Percentiles rank a stretch among this genome's conserved stretches.
phyloP scores from a whole-genome alignment of 768 basidiomycete species.

The Mycena epipterygia region DNA sequence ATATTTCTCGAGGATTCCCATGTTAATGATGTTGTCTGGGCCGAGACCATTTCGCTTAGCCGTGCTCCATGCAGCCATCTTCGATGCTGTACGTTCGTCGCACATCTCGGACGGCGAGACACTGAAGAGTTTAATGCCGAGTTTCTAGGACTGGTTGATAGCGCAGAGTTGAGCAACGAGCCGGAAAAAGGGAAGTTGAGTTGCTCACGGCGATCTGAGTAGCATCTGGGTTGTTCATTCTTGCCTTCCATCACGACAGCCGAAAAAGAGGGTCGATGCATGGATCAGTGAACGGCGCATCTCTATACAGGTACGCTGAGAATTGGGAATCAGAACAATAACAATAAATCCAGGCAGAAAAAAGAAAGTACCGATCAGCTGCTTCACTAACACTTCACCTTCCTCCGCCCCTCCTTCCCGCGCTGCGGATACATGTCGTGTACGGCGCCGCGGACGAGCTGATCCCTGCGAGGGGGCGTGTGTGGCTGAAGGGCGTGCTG shows the following conservation, averaged over 20 bases:
- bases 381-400: too few species aligned
- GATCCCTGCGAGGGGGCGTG: too few species aligned
- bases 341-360: too few species aligned
- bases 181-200: too few species aligned
- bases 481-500: too few species aligned
- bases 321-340: not conserved
- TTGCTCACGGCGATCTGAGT: not conserved
- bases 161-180: too few species aligned
- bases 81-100: not conserved
- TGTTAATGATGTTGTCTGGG: conserved; percentile 1
- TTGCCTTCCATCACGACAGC: not conserved
- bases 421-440: too few species aligned
- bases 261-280: not conserved
- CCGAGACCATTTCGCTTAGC: not conserved
- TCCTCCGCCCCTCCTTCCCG: too few species aligned
- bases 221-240: not conserved
- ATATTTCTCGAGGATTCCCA: conserved; percentile 2
- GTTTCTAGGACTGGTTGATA: not conserved
- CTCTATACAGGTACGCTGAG: conserved; percentile 5
- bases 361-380: too few species aligned
- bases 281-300: conserved; percentile 5
- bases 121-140: not conserved
- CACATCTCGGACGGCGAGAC: conserved; percentile 2
- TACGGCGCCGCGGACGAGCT: too few species aligned
- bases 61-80: not conserved